Base-by-base conservation (phyloP, 2,329 filamentous ascomycete species). In the Pseudogymnoascus sp. region DNA sequence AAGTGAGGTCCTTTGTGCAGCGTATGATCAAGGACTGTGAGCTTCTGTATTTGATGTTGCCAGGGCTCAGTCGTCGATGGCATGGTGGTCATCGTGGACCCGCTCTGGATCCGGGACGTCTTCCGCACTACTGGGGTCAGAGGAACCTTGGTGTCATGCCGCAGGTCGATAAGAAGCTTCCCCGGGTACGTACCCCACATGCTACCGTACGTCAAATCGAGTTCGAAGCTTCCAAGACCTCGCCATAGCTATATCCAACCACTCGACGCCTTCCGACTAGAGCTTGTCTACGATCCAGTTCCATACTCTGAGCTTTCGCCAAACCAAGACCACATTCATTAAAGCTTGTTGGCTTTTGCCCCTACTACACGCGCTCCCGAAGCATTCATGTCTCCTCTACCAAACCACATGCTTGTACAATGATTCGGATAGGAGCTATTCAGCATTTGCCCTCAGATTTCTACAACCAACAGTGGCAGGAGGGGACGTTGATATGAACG, bases 141-240 rank as follows among this genome's bases (percentile, higher is more conserved):
- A 57, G 50, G 50, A 57, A 57, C 50, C 50, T 57, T 57, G 50
- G 50, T 57, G 50, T 57, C 50, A 35, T 57, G 50, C 50, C 50
- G 10, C 28, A 33, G 50, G 17, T 28, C 28, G 50, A 57, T 57
- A 57, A 57, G 50, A 57, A 57, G 50, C 50, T 33, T 57, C 50
- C 50, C 26, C 50, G 2, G 50, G 50, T 57, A 57, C 50, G 50
- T 57, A 57, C 50, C 50, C 50, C 50, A 57, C 50, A 57, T 57
- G 50, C 50, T 57, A 57, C 50, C 19, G 17, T 57, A 57, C 50
- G 50, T 57, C 50, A 57, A 57, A 35, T 57, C 50, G 50, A 57
- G 26, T 57, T 57, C 50, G 17, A 57, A 57, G 50, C 50, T 57
- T 35, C 50, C 10, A 57, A 19, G 11, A 21, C 17, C 50, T 57